Evolutionary conservation across 805 yeast species (phyloP).

Genomic region (Huiozyma sinensis): DNA sequence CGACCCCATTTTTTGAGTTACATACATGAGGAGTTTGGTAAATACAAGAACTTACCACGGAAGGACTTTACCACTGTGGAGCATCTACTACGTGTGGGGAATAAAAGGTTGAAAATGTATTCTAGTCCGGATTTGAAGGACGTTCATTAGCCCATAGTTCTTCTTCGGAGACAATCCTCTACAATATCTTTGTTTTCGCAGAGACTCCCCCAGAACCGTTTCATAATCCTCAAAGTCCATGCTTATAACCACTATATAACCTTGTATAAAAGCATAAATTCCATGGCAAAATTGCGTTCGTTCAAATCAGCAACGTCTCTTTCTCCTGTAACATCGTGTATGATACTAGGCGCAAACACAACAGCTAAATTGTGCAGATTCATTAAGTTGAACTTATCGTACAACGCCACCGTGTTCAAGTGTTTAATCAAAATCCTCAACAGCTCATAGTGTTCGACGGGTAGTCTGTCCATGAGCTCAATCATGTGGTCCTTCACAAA

Average conservation of each 20-base stretch:
- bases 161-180: background rate
- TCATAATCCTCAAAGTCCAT: too few relatives aligned
- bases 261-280: constrained; percentile 39
- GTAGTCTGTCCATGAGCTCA: constrained; percentile 31
- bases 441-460: constrained; percentile 54
- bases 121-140: constrained; percentile 63
- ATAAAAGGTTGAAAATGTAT: constrained; percentile 60
- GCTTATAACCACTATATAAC: background rate
- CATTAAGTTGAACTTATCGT: constrained; percentile 63
- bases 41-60: constrained; percentile 47
- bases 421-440: constrained; percentile 52
- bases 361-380: constrained; percentile 71
- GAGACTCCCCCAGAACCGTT: too few relatives aligned
- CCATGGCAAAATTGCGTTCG: constrained; percentile 66
- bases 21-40: constrained; percentile 52
- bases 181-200: background rate
- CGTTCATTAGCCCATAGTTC: constrained; percentile 30
- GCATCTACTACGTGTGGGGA: constrained; percentile 69
- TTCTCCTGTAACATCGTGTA: constrained; percentile 68
- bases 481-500: constrained; percentile 21
- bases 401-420: constrained; percentile 45
- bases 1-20: constrained; percentile 36
- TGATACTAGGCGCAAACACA: constrained; percentile 89
- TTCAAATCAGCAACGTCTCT: constrained; percentile 81
- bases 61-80: constrained; percentile 82